Evolutionary conservation across 2,329 filamentous ascomycete genomes (phyloP).

Genomic region (Myriosclerotinia scirpicola): DNA sequence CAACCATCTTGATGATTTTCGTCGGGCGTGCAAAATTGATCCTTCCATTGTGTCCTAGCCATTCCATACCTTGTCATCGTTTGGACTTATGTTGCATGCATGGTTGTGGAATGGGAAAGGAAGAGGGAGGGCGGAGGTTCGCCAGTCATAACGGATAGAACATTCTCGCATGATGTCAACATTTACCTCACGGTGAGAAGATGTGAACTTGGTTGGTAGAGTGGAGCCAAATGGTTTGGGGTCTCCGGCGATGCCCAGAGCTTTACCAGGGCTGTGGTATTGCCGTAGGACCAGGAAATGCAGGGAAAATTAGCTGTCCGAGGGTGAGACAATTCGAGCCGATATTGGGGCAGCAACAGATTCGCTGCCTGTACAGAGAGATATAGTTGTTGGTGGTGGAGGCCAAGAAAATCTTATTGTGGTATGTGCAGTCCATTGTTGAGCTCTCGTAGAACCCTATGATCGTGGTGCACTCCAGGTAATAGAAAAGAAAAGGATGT

Average conservation of each 20-base stretch:
- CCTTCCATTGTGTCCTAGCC: neutral
- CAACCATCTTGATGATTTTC: too few species aligned
- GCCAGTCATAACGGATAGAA: neutral
- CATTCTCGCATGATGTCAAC: neutral
- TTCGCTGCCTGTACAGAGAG: neutral
- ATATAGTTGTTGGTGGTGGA: neutral
- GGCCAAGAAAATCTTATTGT: neutral
- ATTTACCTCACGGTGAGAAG: neutral
- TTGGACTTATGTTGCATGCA: neutral
- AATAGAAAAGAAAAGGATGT: neutral
- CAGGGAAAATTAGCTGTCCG: too few species aligned
- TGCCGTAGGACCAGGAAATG: too few species aligned
- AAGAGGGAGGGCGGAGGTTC: neutral
- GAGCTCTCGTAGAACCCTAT: neutral
- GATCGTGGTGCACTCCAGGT: too few species aligned
- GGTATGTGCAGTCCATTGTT: neutral
- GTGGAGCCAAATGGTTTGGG: neutral
- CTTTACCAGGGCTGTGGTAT: too few species aligned
- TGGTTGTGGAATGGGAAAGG: neutral
- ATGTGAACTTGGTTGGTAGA: neutral
- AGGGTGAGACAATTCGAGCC: too few species aligned
- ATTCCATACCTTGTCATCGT: neutral
- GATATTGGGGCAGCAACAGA: too few species aligned
- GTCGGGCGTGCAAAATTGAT: neutral
- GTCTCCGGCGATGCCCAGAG: neutral